These are phyloP conservation scores for Fusarium anthophilum DNA, from an alignment of 2,329 filamentous ascomycete genomes.

Conservation along the genomic window DNA sequence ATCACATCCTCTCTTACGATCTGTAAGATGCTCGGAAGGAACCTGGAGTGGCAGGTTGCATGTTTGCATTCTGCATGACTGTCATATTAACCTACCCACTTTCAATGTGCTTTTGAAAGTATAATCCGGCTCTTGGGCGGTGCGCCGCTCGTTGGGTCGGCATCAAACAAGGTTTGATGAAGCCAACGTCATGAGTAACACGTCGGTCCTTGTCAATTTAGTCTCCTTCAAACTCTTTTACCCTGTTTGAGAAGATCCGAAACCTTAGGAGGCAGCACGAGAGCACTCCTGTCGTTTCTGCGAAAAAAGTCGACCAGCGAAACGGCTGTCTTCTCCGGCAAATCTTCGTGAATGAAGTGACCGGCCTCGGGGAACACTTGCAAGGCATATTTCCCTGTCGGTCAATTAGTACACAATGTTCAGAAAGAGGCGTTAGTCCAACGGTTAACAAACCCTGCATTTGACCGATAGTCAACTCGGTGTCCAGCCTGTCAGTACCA, in stretches of 20 bases:
- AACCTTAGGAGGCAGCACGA: slow-evolving; percentile 94
- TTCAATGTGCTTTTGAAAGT: neutral
- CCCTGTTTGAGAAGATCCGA: slow-evolving; percentile 74
- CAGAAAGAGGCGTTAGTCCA: neutral
- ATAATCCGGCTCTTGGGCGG: neutral
- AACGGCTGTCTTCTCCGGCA: slow-evolving; percentile 87
- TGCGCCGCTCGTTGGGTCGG: neutral
- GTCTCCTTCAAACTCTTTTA: slow-evolving; percentile 60
- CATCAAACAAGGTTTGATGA: slow-evolving; percentile 10
- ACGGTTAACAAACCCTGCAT: slow-evolving; percentile 79
- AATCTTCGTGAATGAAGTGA: slow-evolving; percentile 96
- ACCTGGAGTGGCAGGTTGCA: neutral
- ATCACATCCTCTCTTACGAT: neutral
- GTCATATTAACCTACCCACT: slow-evolving; percentile 2
- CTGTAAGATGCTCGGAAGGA: neutral
- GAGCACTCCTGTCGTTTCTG: slow-evolving; percentile 83
- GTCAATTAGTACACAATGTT: slow-evolving; percentile 18
- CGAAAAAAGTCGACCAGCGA: slow-evolving; percentile 90
- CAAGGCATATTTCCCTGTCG: slow-evolving; percentile 86
- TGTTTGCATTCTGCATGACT: slow-evolving; percentile 2
- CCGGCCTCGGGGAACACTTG: slow-evolving; percentile 95
- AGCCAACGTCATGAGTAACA: slow-evolving; percentile 8
- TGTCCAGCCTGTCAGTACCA: slow-evolving; percentile 89
- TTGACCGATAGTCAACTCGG: slow-evolving; percentile 92
- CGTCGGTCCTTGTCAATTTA: neutral